Evolutionary conservation across 768 basidiomycete genomes (phyloP).

Genomic region (Leccinum ochraceum): DNA sequence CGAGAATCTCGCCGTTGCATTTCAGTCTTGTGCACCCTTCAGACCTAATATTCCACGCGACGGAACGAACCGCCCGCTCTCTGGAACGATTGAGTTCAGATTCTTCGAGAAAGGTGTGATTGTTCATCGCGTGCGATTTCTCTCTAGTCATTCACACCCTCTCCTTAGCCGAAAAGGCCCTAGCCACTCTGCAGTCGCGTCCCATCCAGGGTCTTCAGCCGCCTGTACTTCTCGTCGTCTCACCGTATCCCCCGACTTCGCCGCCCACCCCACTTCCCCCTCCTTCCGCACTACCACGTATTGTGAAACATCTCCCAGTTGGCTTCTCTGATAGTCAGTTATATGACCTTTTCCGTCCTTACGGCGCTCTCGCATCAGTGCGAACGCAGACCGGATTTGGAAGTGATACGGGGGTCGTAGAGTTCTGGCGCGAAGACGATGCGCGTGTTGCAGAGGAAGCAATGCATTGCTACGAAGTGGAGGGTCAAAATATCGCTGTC

Average conservation of each 20-base stretch:
- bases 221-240: conserved; percentile 64
- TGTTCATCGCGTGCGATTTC: conserved; percentile 10
- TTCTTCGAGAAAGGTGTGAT: conserved; percentile 74
- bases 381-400: conserved; percentile 76
- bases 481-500: conserved; percentile 83
- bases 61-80: conserved; percentile 48
- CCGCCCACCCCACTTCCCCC: conserved; percentile 76
- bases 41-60: conserved; percentile 75
- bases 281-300: conserved; percentile 72
- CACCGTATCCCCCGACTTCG: conserved; percentile 80
- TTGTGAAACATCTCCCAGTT: conserved; percentile 81
- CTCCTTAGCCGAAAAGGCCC: conserved; percentile 77
- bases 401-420: conserved; percentile 73
- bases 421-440: conserved; percentile 89
- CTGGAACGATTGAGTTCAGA: conserved; percentile 84
- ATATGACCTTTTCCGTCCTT: conserved; percentile 84
- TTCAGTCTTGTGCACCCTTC: conserved; percentile 77
- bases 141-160: conserved; percentile 8
- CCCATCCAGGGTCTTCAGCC: conserved; percentile 63
- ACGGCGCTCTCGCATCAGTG: conserved; percentile 79
- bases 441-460: conserved; percentile 76
- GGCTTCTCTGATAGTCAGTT: conserved; percentile 69
- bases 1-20: conserved; percentile 72
- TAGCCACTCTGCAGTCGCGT: conserved; percentile 80
- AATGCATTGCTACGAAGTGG: conserved; percentile 81